These are phyloP conservation scores for Microdochium paspali DNA, from an alignment of 2,329 filamentous ascomycete genomes.

Conservation along the genomic window DNA sequence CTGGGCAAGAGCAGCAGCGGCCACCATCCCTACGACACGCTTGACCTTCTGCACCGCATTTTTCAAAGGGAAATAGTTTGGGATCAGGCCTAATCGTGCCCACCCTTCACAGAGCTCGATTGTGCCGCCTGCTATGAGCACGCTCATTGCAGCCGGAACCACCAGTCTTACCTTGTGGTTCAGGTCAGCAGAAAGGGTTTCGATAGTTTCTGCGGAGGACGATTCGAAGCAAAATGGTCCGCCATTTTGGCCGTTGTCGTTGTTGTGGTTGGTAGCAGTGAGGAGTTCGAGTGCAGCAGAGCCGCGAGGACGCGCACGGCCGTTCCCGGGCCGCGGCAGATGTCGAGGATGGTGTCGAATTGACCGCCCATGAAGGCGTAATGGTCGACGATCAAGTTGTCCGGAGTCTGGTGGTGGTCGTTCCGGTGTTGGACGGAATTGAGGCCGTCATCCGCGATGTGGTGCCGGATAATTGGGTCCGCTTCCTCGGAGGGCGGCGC, in stretches of 20 bases:
- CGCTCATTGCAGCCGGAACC: too few relatives aligned
- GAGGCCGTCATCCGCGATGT: conserved; percentile 29
- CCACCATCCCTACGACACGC: too few relatives aligned
- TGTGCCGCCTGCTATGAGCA: too few relatives aligned
- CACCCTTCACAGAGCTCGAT: too few relatives aligned
- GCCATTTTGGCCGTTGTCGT: conserved; percentile 24
- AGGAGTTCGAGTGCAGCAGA: conserved; percentile 38
- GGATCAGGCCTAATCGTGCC: too few relatives aligned
- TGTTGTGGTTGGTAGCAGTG: conserved; percentile 45
- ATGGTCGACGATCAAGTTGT: conserved; percentile 32
- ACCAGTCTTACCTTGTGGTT: too few relatives aligned
- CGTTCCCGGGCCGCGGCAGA: conserved; percentile 48
- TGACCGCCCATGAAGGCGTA: conserved; percentile 36
- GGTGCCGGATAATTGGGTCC: conserved; percentile 32
- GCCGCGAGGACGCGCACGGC: conserved; percentile 33
- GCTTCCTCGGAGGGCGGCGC: neutral
- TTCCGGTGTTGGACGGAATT: conserved; percentile 31
- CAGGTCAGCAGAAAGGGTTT: too few relatives aligned
- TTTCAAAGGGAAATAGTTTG: too few relatives aligned
- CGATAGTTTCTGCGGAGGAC: too few relatives aligned
- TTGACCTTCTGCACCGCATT: too few relatives aligned
- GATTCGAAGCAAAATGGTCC: too few relatives aligned
- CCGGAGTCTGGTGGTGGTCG: conserved; percentile 35
- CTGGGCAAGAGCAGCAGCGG: too few relatives aligned
- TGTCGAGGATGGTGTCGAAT: conserved; percentile 34